Evolutionary conservation across 768 basidiomycete species (phyloP).

Genomic region (Lyophyllum shimeji): DNA sequence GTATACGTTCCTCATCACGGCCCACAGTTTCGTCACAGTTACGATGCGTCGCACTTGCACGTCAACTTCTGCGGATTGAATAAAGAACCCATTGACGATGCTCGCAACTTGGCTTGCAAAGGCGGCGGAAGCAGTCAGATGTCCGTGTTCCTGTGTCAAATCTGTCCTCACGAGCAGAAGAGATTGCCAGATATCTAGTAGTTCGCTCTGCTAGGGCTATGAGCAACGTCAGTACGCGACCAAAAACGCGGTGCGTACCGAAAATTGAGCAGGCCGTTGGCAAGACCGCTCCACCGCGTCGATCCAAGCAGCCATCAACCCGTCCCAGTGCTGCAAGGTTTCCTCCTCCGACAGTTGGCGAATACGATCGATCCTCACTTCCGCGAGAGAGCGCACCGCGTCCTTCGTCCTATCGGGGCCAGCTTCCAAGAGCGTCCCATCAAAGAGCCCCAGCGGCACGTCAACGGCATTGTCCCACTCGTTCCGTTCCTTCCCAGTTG

Average conservation of each 20-base stretch:
- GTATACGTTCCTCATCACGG: constrained; percentile 49
- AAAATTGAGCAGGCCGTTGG: constrained; percentile 10
- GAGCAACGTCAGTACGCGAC: background rate
- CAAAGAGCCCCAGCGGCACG: constrained; percentile 38
- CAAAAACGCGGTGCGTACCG: constrained; percentile 19
- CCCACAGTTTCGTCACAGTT: constrained; percentile 50
- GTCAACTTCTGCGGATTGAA: constrained; percentile 16
- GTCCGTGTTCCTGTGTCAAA: constrained; percentile 36
- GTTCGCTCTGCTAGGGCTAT: constrained; percentile 28
- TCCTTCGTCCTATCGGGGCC: constrained; percentile 24
- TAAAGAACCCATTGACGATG: constrained; percentile 36
- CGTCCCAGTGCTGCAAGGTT: constrained; percentile 36
- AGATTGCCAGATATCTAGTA: constrained; percentile 52
- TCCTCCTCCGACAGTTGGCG: constrained; percentile 37
- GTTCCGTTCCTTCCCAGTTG: background rate
- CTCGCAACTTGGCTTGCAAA: constrained; percentile 33
- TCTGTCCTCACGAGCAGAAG: constrained; percentile 52
- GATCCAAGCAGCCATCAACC: constrained; percentile 38
- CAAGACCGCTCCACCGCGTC: constrained; percentile 20
- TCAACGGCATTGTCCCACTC: constrained; percentile 18
- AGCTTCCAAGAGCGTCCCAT: constrained; percentile 39
- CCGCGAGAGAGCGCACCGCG: constrained; percentile 24
- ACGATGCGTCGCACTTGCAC: constrained; percentile 37
- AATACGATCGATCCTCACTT: constrained; percentile 23
- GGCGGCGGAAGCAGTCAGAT: constrained; percentile 32